phyloP scores from a whole-genome alignment of 192 early-diverging fungal species.

The Podila verticillata region DNA sequence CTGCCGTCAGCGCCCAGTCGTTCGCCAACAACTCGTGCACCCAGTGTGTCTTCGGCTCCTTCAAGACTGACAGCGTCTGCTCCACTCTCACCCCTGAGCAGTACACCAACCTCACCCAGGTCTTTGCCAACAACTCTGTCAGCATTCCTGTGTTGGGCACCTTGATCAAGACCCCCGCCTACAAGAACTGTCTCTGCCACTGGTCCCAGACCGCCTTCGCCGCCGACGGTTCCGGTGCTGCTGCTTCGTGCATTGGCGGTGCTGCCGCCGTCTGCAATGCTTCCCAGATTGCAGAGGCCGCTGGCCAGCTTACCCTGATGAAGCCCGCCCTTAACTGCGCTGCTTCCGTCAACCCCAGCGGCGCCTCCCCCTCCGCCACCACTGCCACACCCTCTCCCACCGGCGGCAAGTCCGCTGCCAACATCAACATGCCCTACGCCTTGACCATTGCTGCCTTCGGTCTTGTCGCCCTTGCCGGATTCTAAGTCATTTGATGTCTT shows the following conservation, averaged over 20 bases:
- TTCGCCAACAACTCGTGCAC: constrained; percentile 36
- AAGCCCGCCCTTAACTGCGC: not conserved
- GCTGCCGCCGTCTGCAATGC: constrained; percentile 23
- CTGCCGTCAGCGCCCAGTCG: constrained; percentile 24
- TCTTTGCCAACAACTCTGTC: constrained; percentile 3
- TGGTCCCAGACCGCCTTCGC: constrained; percentile 16
- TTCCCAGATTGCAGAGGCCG: constrained; percentile 11
- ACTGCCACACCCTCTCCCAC: not conserved
- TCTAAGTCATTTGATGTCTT: constrained; percentile 11
- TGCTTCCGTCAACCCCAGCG: not conserved
- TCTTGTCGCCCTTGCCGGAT: constrained; percentile 43
- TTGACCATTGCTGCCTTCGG: constrained; percentile 40
- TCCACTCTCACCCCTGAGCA: constrained; percentile 10
- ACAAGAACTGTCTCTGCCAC: constrained; percentile 33
- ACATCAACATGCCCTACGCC: constrained; percentile 36
- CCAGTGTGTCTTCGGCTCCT: constrained; percentile 21
- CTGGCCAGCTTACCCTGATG: not conserved
- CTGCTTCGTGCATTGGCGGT: not conserved
- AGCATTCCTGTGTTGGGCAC: not conserved
- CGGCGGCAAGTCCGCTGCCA: not conserved
- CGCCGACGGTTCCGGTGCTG: constrained; percentile 12
- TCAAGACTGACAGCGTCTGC: constrained; percentile 36
- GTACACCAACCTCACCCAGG: not conserved
- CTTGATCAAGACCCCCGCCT: constrained; percentile 6
- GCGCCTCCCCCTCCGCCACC: not conserved